Conservation (phyloP, 179 eudicot genomes). For the Beta lomatogona region DNA sequence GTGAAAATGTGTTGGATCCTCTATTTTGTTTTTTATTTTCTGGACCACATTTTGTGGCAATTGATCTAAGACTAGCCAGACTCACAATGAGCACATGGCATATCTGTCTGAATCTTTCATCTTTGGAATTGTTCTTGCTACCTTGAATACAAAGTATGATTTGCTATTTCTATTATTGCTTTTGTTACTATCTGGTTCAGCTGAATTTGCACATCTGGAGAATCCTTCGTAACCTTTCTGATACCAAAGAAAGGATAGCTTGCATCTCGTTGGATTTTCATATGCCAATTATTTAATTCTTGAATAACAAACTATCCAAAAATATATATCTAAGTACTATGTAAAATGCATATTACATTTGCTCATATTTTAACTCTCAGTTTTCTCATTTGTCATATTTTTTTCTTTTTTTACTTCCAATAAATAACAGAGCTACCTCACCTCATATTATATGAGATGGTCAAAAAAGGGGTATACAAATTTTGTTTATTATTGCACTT, state of each 20-base stretch:
- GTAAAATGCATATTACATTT: neutral
- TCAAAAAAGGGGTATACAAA: too few relatives aligned
- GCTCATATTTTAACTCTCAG: neutral
- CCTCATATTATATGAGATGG: too few relatives aligned
- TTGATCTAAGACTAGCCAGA: neutral
- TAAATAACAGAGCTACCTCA: too few relatives aligned
- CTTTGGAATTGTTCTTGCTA: neutral
- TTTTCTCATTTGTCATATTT: neutral
- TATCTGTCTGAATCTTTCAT: neutral
- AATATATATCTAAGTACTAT: too few relatives aligned
- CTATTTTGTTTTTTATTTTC: neutral
- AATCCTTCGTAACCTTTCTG: neutral
- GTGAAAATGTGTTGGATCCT: neutral
- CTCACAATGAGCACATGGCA: neutral
- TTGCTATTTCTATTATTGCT: neutral
- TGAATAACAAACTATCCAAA: neutral
- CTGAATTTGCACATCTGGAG: too few relatives aligned
- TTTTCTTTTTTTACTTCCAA: neutral
- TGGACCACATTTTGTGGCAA: neutral
- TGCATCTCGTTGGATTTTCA: neutral
- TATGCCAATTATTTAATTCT: neutral
- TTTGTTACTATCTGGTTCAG: too few relatives aligned
- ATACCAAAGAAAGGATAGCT: too few relatives aligned
- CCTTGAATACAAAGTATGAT: too few relatives aligned
- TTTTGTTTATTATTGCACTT: neutral